These are phyloP conservation scores for Oryza meyeriana DNA, from an alignment of 176 grass and related monocot genomes.

Conservation along the genomic window DNA sequence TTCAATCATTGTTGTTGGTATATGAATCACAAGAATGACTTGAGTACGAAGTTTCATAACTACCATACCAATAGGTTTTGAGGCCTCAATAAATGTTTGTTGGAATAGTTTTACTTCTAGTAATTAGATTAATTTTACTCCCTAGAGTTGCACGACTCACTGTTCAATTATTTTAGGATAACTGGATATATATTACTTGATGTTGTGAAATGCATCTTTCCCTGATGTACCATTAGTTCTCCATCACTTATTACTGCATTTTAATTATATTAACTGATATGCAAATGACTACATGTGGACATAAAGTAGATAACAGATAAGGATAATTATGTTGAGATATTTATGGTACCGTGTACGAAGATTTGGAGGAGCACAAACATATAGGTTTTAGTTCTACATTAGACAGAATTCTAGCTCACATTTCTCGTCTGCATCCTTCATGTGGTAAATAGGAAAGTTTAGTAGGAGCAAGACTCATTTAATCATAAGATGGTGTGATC, in stretches of 20 bases:
- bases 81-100: background rate
- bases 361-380: background rate
- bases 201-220: slow-evolving; percentile 11
- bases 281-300: background rate
- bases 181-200: slow-evolving; percentile 14
- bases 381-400: background rate
- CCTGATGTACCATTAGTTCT: background rate
- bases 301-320: background rate
- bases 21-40: background rate
- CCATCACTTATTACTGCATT: background rate
- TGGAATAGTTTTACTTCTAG: background rate
- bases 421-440: background rate
- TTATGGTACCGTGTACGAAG: background rate
- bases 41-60: background rate
- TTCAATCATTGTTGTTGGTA: slow-evolving; percentile 15
- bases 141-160: background rate
- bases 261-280: background rate
- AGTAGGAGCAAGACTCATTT: background rate
- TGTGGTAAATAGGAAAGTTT: background rate
- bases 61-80: background rate
- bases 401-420: background rate
- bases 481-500: background rate
- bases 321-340: slow-evolving; percentile 14
- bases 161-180: background rate
- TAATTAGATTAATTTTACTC: slow-evolving; percentile 13